Evolutionary conservation across 2,329 filamentous ascomycete species (phyloP), one percentile per base, ranked within the genome.

Genomic region (Sporothrix humicola): DNA sequence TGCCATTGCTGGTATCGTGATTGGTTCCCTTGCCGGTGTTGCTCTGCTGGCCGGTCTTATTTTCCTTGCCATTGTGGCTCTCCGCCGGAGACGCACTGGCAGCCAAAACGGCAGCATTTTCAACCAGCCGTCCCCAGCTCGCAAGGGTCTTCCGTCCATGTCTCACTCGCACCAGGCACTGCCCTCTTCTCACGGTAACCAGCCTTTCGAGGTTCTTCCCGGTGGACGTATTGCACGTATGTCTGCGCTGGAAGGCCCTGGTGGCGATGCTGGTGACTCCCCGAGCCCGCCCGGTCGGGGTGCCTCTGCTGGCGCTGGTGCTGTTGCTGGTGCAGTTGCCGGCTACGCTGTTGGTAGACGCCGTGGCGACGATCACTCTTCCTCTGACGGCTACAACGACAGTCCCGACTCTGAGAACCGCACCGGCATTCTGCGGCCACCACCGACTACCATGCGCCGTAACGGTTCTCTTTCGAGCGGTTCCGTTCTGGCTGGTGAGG

Each of bases 151-250:
- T 8, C 76, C 82, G 8, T 85, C 86, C 75, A 74, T 74, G 73
- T 37, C 59, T 0, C 69, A 68, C 46, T 76, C 81, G 10, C 85
- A 87, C 76, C 77, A 78, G 48, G 50, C 59, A 1, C 58, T 42
- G 3, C 61, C 69, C 10, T 74, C 74, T 0, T 74, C 74, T 0
- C 73, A 74, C 4, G 72, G 69, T 23, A 65, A 56, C 52, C 73
- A 73, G 44, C 74, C 72, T 0, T 92, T 93, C 76, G 92, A 94
- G 77, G 88, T 94, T 17, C 86, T 97, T 12, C 93, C 94, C 6
- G 95, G 94, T 59, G 94, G 94, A 44, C 91, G 96, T 75, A 96
- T 99, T 74, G 93, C 96, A 54, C 91, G 96, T 73, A 98, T 99
- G 96, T 95, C 95, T 54, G 96, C 96, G 48, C 83, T 99, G 71